These are phyloP conservation scores for Furcasterigmium sp. DNA, from an alignment of 2,329 filamentous ascomycete genomes.

Conservation along the genomic window DNA sequence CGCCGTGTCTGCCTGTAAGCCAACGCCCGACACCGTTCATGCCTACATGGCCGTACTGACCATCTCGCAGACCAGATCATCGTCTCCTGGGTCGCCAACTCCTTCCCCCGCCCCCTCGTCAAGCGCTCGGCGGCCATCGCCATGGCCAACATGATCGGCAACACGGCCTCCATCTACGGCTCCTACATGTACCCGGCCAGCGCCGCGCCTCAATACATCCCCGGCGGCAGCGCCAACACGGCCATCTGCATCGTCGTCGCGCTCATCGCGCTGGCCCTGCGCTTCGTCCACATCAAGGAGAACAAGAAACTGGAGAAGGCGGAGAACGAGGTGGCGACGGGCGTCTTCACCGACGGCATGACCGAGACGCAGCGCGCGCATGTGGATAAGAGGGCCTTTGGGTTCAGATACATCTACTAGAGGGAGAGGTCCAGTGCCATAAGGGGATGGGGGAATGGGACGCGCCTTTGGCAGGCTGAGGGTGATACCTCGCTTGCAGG, in stretches of 20 bases:
- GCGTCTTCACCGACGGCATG: constrained; percentile 6
- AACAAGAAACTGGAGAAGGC: constrained; percentile 53
- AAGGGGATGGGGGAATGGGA: too few species aligned
- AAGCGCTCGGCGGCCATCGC: constrained; percentile 62
- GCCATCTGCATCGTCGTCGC: constrained; percentile 57
- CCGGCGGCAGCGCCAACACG: constrained; percentile 56
- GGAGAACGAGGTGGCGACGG: constrained; percentile 20
- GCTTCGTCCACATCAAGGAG: constrained; percentile 51
- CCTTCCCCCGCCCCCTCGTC: constrained; percentile 64
- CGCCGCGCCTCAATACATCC: constrained; percentile 37
- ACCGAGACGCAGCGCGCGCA: constrained; percentile 4
- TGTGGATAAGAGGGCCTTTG: constrained; percentile 13
- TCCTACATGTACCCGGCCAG: constrained; percentile 41
- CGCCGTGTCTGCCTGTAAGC: constrained; percentile 38
- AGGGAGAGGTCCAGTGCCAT: too few species aligned
- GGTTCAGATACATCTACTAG: constrained; percentile 25
- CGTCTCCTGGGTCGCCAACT: constrained; percentile 64
- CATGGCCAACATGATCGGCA: constrained; percentile 63
- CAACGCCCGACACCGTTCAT: too few species aligned
- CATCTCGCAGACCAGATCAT: constrained; percentile 41
- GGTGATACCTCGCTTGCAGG: too few species aligned
- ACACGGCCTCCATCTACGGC: constrained; percentile 44
- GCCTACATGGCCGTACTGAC: neutral
- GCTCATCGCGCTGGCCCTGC: constrained; percentile 44
- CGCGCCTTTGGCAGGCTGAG: too few species aligned